Conservation (phyloP, 371 early-diverging fungal species). For the Lichtheimia ramosa region DNA sequence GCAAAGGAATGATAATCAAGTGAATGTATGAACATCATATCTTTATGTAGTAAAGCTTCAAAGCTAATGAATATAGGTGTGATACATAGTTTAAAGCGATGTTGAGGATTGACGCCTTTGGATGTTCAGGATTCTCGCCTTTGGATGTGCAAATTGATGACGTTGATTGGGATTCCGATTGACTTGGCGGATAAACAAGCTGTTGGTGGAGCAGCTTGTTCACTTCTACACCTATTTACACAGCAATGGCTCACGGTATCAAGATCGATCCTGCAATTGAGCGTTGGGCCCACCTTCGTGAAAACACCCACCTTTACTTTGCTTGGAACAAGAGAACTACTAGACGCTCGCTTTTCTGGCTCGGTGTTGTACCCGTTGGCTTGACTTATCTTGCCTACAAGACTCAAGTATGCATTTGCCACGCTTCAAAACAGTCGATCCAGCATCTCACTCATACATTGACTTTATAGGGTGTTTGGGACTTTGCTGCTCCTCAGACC, state of each 20-base stretch:
- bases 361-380: constrained; percentile 55
- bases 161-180: not conserved
- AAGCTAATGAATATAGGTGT: no score
- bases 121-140: no score
- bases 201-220: not conserved
- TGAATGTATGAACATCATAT: no score
- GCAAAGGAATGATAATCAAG: no score
- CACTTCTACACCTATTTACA: not conserved
- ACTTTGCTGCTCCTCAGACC: constrained; percentile 50
- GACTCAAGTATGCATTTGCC: constrained; percentile 45
- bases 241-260: constrained; percentile 21
- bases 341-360: constrained; percentile 46
- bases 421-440: no score
- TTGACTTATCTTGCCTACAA: constrained; percentile 46
- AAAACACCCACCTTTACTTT: constrained; percentile 60
- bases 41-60: no score
- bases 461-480: constrained; percentile 37
- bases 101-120: no score
- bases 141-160: not conserved
- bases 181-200: not conserved
- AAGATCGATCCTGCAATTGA: constrained; percentile 64
- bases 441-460: not conserved
- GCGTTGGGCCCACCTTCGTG: constrained; percentile 67
- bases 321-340: constrained; percentile 54
- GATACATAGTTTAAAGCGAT: no score